Base-by-base conservation (phyloP, 805 yeast species). In the Metschnikowia continentalis region DNA sequence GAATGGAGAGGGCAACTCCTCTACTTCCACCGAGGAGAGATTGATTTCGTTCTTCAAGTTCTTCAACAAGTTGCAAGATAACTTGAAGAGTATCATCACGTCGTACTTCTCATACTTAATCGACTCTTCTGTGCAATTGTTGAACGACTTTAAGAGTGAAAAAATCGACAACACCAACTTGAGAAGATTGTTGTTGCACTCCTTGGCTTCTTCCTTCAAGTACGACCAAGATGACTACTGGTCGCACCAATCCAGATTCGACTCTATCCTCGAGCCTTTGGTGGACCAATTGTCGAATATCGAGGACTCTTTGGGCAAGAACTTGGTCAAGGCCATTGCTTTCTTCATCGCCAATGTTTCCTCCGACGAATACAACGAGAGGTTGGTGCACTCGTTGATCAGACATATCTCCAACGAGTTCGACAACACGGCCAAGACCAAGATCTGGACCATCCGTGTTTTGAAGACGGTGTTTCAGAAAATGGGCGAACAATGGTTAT, bases 181-280 rank as follows among this genome's bases (percentile, higher is more conserved):
- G 59, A 84, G 90, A 69, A 83, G 96, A 70, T 69, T 88, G 38
- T 67, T 91, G 19, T 71, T 90, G 48, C 83, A 80, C 55, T 83
- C 96, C 0, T 71, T 94, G 55, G 80, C 84, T 0, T 78, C 89
- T 0, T 86, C 97, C 1, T 90, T 94, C 74, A 88, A 84, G 61
- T 86, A 83, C 62, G 97, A 92, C 63, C 88, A 85, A 63, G 96
- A 88, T 60, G 99, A 94, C 62, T 94, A 88, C 72, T 94, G 99
- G 99, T 85, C 87, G 52, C 82, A 90, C 42, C 86, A 85, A 47
- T 81, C 90, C 23, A 81, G 99, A 65, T 94, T 90, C 65, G 95
- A 87, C 37, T 70, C 81, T 47, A 77, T 90, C 23, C 78, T 84
- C 14, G 76, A 68, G 36, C 78, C 86, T 3, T 75, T 94, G 54